Evolutionary conservation across 805 yeast genomes (phyloP).

Genomic region (Metschnikowia santaceciliae): DNA sequence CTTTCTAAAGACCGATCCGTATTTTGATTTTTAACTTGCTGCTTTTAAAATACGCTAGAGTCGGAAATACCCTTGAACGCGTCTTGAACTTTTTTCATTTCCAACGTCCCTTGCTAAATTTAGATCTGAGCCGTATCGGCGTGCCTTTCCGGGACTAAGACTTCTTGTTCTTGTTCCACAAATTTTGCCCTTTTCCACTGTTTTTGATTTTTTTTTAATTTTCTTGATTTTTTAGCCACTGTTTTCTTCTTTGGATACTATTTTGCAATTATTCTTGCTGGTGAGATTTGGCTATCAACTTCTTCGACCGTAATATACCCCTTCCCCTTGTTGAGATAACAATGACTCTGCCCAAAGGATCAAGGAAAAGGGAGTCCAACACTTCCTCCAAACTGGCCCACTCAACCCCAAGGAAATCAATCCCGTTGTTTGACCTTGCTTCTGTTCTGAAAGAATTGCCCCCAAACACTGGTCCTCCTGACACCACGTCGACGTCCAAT

Average conservation of each 20-base stretch:
- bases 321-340: not conserved
- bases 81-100: too few relatives aligned
- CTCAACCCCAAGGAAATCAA: not conserved
- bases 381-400: not conserved
- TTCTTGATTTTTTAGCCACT: not conserved
- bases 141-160: not conserved
- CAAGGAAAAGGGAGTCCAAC: not conserved
- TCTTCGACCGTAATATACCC: not conserved
- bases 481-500: constrained; percentile 6
- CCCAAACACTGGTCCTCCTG: constrained; percentile 19
- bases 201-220: not conserved
- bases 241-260: too few relatives aligned
- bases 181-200: too few relatives aligned
- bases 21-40: not conserved
- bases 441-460: constrained; percentile 13
- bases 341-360: constrained; percentile 3
- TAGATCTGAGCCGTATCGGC: not conserved
- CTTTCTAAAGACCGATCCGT: too few relatives aligned
- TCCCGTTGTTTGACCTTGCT: constrained; percentile 9
- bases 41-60: not conserved
- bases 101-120: not conserved
- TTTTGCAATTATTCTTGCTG: not conserved
- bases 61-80: not conserved
- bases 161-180: too few relatives aligned
- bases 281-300: too few relatives aligned